Base-by-base conservation (phyloP, 805 yeast genomes). In the Starmerella geochares region DNA sequence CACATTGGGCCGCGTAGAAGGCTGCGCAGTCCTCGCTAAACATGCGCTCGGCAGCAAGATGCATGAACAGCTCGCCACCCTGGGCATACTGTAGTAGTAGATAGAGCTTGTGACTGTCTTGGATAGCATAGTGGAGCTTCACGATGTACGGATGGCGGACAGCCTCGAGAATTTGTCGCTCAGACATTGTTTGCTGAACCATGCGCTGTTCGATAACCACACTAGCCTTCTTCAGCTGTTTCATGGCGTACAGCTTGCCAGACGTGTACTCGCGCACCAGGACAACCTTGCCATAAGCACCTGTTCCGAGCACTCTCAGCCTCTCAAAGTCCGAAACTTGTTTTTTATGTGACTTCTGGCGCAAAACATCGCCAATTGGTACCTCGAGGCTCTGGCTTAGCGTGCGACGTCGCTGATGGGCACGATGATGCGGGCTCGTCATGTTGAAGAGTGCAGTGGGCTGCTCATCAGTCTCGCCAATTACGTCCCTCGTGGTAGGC, bases 241-340 rank as follows among this genome's bases (percentile, higher is more conserved):
- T 86, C 71, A 85, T 92, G 0, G 96, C 96, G 66, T 76, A 87
- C 10, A 86, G 65, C 56, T 75, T 75, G 0, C 81, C 81, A 0
- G 84, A 76, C 20, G 67, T 54, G 47, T 64, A 70, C 61, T 86
- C 87, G 45, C 78, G 76, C 1, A 86, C 95, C 20, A 86, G 67
- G 8, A 84, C 67, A 2, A 86, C 96, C 62, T 84, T 86, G 3
- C 96, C 95, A 58, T 83, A 86, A 2, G 95, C 86, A 3, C 96
- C 96, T 46, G 80, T 76, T 0, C 96, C 96, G 5, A 86, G 69
- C 0, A 86, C 92, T 56, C 78, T 81, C 6, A 87, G 65, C 2
- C 84, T 83, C 57, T 75, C 79, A 59, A 87, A 86, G 61, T 86
- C 94, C 3, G 42, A 40, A 1, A 67, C 66, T 1, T 47, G 46